Evolutionary conservation across 306 rosid genomes (phyloP), one percentile per base, ranked within the genome.

Genomic region (Gillenia trifoliata): DNA sequence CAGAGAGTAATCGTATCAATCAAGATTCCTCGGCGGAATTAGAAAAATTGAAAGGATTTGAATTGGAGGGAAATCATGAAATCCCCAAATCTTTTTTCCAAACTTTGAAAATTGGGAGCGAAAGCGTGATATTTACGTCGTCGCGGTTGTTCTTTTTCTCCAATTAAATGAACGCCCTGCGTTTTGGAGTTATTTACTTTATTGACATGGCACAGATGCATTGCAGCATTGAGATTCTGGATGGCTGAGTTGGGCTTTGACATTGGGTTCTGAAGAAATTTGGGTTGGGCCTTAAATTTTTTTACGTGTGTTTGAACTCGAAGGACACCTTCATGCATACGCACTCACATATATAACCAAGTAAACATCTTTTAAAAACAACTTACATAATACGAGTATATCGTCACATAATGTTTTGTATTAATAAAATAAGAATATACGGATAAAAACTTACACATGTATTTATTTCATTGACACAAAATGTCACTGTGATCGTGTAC

Each of bases 11-110:
- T 61, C 66, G 29, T 61, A 36, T 11, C 10, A 38, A 41, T n/a
- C 30, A 20, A 50, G 25, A 69, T 29, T 38, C 66, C 22, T 11
- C 20, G 41, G 36, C 16, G 41, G 60, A 57, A 40, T 41, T 5
- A 20, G 22, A 47, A 71, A 70, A 70, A 19, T 28, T 8, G 12
- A 64, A 3, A 25, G 31, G 34, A 33, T 31, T 31, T 52, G 56
- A 63, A 74, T 62, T 68, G 83, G 83, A 80, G 83, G 79, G 83
- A 80, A 74, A 80, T 68, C 43, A 72, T 77, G 28, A 41, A 60
- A 72, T 15, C 20, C 41, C 69, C 68, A 17, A 41, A 70, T 66
- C 59, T 25, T 41, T 41, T 41, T 41, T 28, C 12, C 12, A 4
- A n/a, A 25, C n/a, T 77, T 3, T 26, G 50, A 81, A 49, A 22